These are phyloP conservation scores for Marsdenia floribunda DNA, from an alignment of 257 asterid genomes.

Conservation along the genomic window DNA sequence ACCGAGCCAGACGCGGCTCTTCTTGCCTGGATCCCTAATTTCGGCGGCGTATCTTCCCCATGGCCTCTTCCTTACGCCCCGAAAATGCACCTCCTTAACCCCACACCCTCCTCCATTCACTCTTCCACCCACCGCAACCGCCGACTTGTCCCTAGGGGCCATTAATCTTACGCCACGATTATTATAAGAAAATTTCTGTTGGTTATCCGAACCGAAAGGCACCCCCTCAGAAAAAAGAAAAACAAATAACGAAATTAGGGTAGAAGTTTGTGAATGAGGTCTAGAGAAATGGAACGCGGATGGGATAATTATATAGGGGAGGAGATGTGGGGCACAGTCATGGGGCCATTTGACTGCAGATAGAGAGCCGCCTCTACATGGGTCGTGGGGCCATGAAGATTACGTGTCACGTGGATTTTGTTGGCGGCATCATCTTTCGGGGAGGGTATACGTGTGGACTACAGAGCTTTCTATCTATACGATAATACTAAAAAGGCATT, in stretches of 20 bases:
- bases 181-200: background rate
- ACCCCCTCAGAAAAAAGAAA: background rate
- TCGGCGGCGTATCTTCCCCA: constrained; percentile 29
- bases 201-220: background rate
- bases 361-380: constrained; percentile 16
- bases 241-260: too few species aligned
- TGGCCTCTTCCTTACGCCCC: constrained; percentile 27
- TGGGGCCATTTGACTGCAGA: constrained; percentile 23
- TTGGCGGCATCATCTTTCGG: constrained; percentile 17
- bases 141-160: constrained; percentile 19
- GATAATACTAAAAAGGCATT: too few species aligned
- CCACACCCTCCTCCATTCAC: background rate
- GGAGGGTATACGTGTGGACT: constrained; percentile 1
- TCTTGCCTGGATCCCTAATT: constrained; percentile 23
- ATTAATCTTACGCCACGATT: constrained; percentile 8
- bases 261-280: background rate
- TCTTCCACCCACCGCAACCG: constrained; percentile 5
- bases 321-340: constrained; percentile 17
- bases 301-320: background rate
- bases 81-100: constrained; percentile 12
- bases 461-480: background rate
- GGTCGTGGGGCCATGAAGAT: constrained; percentile 5
- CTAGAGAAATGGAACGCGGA: background rate
- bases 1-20: constrained; percentile 29
- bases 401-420: constrained; percentile 24